phyloP scores from a whole-genome alignment of 805 yeast species.

The Wickerhamiella vanderwaltii region DNA sequence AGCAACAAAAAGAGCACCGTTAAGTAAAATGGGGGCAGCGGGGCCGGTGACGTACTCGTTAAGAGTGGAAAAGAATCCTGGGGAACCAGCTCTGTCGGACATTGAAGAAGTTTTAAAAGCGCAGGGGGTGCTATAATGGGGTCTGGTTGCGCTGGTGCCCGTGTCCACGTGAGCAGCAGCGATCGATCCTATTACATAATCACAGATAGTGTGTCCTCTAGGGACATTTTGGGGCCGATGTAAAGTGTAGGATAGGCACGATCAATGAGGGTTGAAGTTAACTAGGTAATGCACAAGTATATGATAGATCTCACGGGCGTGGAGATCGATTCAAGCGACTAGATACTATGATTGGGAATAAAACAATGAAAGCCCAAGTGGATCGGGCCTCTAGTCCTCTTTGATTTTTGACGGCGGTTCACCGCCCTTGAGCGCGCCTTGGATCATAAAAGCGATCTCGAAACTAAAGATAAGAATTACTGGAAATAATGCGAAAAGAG shows the following conservation, averaged over 20 bases:
- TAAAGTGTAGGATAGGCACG: too few species aligned
- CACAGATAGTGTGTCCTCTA: too few species aligned
- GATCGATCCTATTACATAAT: too few species aligned
- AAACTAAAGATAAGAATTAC: conserved; percentile 17
- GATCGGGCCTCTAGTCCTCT: neutral
- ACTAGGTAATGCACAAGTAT: too few species aligned
- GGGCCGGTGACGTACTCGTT: conserved; percentile 19
- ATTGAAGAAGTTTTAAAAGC: neutral
- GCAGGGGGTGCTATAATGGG: neutral
- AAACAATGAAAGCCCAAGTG: too few species aligned
- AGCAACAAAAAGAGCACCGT: conserved; percentile 23
- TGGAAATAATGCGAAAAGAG: conserved; percentile 35
- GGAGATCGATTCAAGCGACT: too few species aligned
- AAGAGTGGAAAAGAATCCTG: conserved; percentile 17
- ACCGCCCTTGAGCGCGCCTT: neutral
- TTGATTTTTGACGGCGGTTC: neutral
- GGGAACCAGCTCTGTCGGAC: conserved; percentile 2
- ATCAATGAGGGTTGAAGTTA: too few species aligned
- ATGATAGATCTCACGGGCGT: too few species aligned
- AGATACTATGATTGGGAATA: too few species aligned
- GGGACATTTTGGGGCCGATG: neutral
- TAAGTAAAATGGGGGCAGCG: conserved; percentile 20
- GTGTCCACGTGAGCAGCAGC: too few species aligned
- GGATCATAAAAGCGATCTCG: conserved; percentile 17
- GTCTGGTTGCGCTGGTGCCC: neutral